phyloP scores from a whole-genome alignment of 2,329 filamentous ascomycete species.

The Clonostachys byssicola region DNA sequence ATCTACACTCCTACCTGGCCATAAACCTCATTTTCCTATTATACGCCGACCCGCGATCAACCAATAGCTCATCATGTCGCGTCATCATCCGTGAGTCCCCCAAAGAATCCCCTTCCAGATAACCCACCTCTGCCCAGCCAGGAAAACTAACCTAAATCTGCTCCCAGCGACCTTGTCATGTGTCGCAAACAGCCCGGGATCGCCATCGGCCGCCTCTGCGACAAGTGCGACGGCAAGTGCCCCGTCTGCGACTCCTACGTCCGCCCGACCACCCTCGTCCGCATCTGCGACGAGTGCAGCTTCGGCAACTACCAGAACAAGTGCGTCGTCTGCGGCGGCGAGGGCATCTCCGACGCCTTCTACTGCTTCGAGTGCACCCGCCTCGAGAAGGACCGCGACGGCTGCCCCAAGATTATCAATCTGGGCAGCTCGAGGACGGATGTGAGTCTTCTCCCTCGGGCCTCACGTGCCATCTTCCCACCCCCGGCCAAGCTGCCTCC shows the following conservation, averaged over 20 bases:
- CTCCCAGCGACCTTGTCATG: slow-evolving; percentile 86
- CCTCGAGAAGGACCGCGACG: slow-evolving; percentile 93
- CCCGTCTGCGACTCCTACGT: slow-evolving; percentile 99
- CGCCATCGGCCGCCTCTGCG: slow-evolving; percentile 96
- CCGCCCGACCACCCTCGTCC: slow-evolving; percentile 91
- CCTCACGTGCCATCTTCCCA: background rate
- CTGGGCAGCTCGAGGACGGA: slow-evolving; percentile 93
- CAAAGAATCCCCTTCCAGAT: background rate
- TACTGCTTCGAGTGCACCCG: slow-evolving; percentile 99
- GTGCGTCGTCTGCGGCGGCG: slow-evolving; percentile 96
- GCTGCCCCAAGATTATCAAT: slow-evolving; percentile 99
- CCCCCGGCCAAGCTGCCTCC: background rate
- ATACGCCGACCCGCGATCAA: too few relatives aligned
- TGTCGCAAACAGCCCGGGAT: slow-evolving; percentile 98
- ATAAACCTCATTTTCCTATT: too few relatives aligned
- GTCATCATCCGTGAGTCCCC: slow-evolving; percentile 78
- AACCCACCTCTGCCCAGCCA: slow-evolving; percentile 6
- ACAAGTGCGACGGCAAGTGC: slow-evolving; percentile 99
- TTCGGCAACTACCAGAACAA: slow-evolving; percentile 99
- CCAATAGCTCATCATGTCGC: slow-evolving; percentile 63
- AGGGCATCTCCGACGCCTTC: slow-evolving; percentile 96
- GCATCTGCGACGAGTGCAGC: slow-evolving; percentile 98
- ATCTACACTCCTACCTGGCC: too few relatives aligned
- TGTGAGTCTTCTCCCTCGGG: slow-evolving; percentile 39
- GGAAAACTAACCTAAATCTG: background rate